Conservation (phyloP, 257 asterid genomes). For the Solanum peruvianum region DNA sequence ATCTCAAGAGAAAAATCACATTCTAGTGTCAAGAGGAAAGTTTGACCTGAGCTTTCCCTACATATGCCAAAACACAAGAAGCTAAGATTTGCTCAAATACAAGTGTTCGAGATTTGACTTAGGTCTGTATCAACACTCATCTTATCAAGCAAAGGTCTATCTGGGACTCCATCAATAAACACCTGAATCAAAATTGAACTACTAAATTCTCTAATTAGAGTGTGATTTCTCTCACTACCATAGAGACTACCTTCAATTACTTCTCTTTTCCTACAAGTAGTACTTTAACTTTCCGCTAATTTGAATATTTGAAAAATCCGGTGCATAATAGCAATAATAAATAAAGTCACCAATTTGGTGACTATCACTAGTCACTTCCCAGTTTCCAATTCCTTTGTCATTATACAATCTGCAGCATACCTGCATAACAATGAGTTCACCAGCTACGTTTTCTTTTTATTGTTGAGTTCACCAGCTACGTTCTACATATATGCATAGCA, state of each 20-base stretch:
- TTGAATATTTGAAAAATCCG: not conserved
- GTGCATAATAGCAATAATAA: not conserved
- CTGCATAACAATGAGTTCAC: not conserved
- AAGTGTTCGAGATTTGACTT: not conserved
- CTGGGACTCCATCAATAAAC: not conserved
- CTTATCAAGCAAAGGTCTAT: not conserved
- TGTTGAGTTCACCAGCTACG: not conserved
- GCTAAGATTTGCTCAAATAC: not conserved
- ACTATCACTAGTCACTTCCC: not conserved
- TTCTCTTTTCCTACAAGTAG: not conserved
- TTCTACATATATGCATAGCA: not conserved
- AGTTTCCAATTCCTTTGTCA: not conserved
- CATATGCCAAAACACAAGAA: not conserved
- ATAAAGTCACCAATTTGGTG: not conserved
- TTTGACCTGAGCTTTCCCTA: not conserved
- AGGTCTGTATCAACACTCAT: not conserved
- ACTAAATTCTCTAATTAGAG: not conserved
- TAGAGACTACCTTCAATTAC: not conserved
- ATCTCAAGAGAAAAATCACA: not conserved
- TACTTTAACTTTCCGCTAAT: not conserved
- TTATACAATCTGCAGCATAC: not conserved
- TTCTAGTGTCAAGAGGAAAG: not conserved
- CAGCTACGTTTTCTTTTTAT: not conserved
- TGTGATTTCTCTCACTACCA: not conserved
- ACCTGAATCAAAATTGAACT: not conserved